Conservation (phyloP, 495 filamentous ascomycete genomes). For the Xylaria cubensis region DNA sequence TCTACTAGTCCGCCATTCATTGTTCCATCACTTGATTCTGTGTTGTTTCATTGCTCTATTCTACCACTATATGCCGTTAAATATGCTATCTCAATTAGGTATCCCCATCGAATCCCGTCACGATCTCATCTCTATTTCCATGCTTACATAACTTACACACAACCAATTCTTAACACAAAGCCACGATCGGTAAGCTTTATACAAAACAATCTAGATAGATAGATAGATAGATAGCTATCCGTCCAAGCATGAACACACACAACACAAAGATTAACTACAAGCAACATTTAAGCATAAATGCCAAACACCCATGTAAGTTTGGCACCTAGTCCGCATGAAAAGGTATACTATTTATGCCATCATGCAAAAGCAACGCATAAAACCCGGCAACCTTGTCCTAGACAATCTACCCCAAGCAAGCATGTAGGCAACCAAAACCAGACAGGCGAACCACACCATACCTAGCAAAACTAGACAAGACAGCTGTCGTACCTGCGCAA, state of each 20-base stretch:
- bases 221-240: no score
- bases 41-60: not conserved
- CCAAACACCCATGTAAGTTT: not conserved
- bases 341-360: not conserved
- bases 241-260: not conserved
- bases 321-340: not conserved
- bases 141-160: not conserved
- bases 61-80: not conserved
- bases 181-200: not conserved
- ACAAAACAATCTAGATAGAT: not conserved
- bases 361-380: not conserved
- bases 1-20: not conserved
- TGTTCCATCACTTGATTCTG: not conserved
- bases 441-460: not conserved
- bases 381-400: not conserved
- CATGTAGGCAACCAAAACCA: not conserved
- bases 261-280: no score
- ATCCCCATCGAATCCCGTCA: not conserved
- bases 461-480: not conserved
- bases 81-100: not conserved
- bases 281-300: not conserved
- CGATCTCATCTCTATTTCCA: not conserved
- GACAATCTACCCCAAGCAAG: not conserved
- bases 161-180: not conserved
- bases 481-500: constrained; percentile 20